These are phyloP conservation scores for Pulicaria dysenterica DNA, from an alignment of 129 eudicot genomes.

Conservation along the genomic window DNA sequence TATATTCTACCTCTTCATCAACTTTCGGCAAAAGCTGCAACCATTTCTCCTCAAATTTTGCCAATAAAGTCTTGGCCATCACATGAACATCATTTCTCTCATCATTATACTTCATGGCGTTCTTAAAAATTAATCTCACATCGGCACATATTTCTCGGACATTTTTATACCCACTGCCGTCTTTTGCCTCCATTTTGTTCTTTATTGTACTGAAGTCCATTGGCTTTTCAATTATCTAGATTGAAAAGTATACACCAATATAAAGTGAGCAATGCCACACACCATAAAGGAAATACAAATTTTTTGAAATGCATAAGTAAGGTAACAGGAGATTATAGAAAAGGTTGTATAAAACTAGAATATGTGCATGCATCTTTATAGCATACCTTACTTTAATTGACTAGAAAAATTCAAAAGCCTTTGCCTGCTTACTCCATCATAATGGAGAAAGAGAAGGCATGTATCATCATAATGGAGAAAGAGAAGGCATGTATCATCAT, in stretches of 20 bases:
- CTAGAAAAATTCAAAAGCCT: neutral
- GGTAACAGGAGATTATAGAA: neutral
- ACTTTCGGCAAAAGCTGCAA: slow-evolving; percentile 89
- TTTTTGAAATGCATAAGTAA: neutral
- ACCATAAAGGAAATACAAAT: neutral
- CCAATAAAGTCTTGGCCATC: slow-evolving; percentile 84
- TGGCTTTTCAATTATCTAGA: slow-evolving; percentile 80
- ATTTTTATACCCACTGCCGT: slow-evolving; percentile 72
- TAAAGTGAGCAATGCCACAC: neutral
- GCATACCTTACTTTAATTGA: neutral
- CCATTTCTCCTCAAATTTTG: slow-evolving; percentile 93
- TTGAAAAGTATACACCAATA: slow-evolving; percentile 27
- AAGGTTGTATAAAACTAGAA: neutral
- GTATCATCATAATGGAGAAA: too few species aligned
- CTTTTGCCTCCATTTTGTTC: slow-evolving; percentile 79
- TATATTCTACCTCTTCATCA: slow-evolving; percentile 74
- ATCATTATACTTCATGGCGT: slow-evolving; percentile 84
- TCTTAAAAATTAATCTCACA: slow-evolving; percentile 81
- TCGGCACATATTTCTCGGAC: slow-evolving; percentile 88
- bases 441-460: too few species aligned
- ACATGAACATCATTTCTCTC: slow-evolving; percentile 85
- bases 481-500: too few species aligned
- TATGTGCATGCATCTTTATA: neutral
- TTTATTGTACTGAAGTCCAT: slow-evolving; percentile 86
- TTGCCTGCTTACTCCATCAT: neutral